phyloP scores from a whole-genome alignment of 306 rosid species.

The Trifolium fragiferum region DNA sequence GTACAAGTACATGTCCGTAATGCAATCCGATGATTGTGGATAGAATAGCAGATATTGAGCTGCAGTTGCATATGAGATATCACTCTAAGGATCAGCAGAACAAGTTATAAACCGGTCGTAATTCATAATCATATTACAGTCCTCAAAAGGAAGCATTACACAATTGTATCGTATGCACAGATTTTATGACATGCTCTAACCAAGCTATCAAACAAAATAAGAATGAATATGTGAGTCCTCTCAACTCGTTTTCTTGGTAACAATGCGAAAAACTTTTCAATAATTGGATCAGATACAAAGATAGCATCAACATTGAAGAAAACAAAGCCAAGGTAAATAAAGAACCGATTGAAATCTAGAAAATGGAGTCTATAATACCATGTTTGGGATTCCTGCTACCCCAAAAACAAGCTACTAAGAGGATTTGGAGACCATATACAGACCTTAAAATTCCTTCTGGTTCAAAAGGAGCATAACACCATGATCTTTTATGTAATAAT shows the following conservation, averaged over 20 bases:
- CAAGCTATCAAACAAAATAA: background rate
- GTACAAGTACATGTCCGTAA: constrained; percentile 82
- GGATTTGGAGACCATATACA: constrained; percentile 12
- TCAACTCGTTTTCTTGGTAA: constrained; percentile 22
- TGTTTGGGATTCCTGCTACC: constrained; percentile 21
- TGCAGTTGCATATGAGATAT: constrained; percentile 54
- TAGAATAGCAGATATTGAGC: constrained; percentile 85
- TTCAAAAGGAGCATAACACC: constrained; percentile 93
- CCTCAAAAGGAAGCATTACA: background rate
- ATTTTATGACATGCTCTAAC: too few relatives aligned
- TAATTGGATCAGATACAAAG: constrained; percentile 18
- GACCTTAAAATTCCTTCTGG: constrained; percentile 95
- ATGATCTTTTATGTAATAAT: constrained; percentile 30
- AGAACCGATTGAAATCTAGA: constrained; percentile 7
- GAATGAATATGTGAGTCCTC: background rate
- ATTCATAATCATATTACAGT: constrained; percentile 7
- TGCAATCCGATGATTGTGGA: constrained; percentile 86
- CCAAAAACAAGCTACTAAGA: constrained; percentile 6
- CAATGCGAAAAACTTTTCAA: constrained; percentile 11
- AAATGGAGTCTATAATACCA: background rate
- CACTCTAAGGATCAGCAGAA: constrained; percentile 10
- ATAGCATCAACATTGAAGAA: constrained; percentile 10
- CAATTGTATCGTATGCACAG: too few relatives aligned
- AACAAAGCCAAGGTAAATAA: constrained; percentile 6
- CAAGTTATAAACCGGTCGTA: constrained; percentile 21